Base-by-base conservation (phyloP, 768 basidiomycete species). In the Trametes coccinea region DNA sequence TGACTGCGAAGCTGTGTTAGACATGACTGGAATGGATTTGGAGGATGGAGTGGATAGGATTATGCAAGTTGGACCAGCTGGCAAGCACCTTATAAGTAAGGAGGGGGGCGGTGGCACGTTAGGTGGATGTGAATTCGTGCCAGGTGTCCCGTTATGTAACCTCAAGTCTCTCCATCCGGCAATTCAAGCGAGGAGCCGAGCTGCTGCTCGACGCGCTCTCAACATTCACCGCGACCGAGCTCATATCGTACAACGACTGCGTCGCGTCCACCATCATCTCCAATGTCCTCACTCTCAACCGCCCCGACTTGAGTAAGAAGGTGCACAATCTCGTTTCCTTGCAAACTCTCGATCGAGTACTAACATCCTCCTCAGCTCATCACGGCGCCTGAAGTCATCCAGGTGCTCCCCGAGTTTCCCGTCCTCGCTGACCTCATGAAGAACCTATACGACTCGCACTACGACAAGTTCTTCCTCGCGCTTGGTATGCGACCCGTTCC, bases 181-280 rank as follows among this genome's bases (percentile, higher is more conserved):
- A 95, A 69, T 98, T 98, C 80, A 88, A 92, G 70, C 84, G 84
- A 17, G 94, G 86, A 4, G 87, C 87, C n/a, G 86, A 88, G 40
- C 84, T 97, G 9, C 80, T 98, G 61, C 83, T 95, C 49, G 96
- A 98, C 67, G 92, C 95, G 0, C 78, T 99, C 2, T 91, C 90
- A 10, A 98, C 96, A 0, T 98, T 98, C 71, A 98, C 95, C 0
- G 95, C 95, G 1, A 89, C 88, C 0, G 96, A 99, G 69, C 77
- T 98, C 13, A 77, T 98, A 56, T 78, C 84, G 0, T 97, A 96
- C 71, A 91, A 93, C 62, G 90, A 95, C 62, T 96, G 96, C 69
- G 93, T 98, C 45, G 84, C 86, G 0, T 79, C 95, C 30, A 88
- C 90, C 7, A 88, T 98, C 37, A 83, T 98, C 47, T 80, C 87